Base-by-base conservation (phyloP, 2,329 filamentous ascomycete genomes). In the Ophiostoma australiae region DNA sequence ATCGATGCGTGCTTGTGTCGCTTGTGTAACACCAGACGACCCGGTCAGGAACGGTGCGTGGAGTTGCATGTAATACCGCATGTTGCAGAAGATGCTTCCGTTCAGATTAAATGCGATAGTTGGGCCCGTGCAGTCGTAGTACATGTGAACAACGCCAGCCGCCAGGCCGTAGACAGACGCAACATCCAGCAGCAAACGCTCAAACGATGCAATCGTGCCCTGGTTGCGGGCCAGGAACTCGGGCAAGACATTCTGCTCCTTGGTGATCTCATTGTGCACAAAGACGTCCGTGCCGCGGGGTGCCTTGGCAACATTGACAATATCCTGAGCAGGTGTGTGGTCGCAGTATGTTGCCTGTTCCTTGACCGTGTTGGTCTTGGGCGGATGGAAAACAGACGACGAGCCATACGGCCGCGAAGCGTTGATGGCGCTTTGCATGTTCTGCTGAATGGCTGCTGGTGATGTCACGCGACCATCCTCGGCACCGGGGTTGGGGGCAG, bases 101-200 rank as follows among this genome's bases (percentile, higher is more conserved):
- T 85, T 87, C 10, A 87, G 86, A 78, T 99, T 99, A 84, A 99
- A 99, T 0, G 94, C 95, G 73, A 99, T 97, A 0, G 93, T 94
- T 71, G 87, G 87, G 4, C 93, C 91, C 3, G 82, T 80, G 58
- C 90, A 87, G 76, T 97, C 94, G 76, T 93, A 93, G 81, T 94
- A 98, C 69, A 98, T 91, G 78, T 96, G 94, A 71, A 98, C 79
- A 3, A 89, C 88, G 41, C 86, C 83, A 0, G 86, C 83, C 1
- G 87, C 83, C 33, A 98, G 84, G 1, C 87, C 85, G 79, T 97
- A 98, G 13, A 96, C 85, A 48, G 82, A 83, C 2, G 87, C 89
- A 13, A 93, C 84, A 17, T 94, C 90, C 37, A 86, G 82, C 8
- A 97, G 83, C 5, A 97, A 78, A 2, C 79, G 78, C 10, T 91